Evolutionary conservation across 2,329 filamentous ascomycete genomes (phyloP).

Genomic region (Xylariaceae sp.): DNA sequence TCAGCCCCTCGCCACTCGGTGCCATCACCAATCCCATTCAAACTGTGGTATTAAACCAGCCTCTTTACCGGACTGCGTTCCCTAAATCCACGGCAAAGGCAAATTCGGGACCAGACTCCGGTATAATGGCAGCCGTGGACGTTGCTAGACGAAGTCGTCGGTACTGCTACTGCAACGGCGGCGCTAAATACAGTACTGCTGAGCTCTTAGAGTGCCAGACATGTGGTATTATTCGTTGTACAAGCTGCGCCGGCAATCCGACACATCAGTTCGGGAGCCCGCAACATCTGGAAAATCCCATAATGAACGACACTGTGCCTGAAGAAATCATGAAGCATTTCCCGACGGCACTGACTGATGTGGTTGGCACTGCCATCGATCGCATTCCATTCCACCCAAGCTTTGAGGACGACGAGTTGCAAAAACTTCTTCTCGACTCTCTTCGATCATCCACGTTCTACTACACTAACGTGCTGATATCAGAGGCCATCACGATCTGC

Average conservation of each 20-base stretch:
- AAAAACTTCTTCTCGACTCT: constrained; percentile 2
- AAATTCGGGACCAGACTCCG: constrained; percentile 1
- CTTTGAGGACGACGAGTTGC: neutral
- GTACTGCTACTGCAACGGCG: constrained; percentile 35
- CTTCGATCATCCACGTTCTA: constrained; percentile 23
- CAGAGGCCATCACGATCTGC: constrained; percentile 26
- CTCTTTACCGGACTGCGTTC: constrained; percentile 7
- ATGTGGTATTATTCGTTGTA: constrained; percentile 37
- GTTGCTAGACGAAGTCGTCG: constrained; percentile 23
- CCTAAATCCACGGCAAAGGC: neutral
- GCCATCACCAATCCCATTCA: neutral
- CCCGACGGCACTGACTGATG: constrained; percentile 18
- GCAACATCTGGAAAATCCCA: constrained; percentile 17
- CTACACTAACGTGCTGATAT: constrained; percentile 23
- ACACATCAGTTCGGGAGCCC: constrained; percentile 26
- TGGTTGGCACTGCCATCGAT: constrained; percentile 2
- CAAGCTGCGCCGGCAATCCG: constrained; percentile 37
- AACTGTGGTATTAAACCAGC: constrained; percentile 1
- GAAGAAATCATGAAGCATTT: constrained; percentile 22
- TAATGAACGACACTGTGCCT: constrained; percentile 18
- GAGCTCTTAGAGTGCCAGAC: constrained; percentile 29
- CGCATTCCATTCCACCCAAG: constrained; percentile 4
- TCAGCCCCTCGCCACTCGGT: neutral
- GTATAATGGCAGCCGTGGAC: constrained; percentile 14
- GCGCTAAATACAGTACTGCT: constrained; percentile 29